A percentile compares a stretch with the other conserved stretches of the same genome.
Evolutionary conservation across 805 yeast genomes (phyloP).

Genomic region (Zygosaccharomyces bisporus): DNA sequence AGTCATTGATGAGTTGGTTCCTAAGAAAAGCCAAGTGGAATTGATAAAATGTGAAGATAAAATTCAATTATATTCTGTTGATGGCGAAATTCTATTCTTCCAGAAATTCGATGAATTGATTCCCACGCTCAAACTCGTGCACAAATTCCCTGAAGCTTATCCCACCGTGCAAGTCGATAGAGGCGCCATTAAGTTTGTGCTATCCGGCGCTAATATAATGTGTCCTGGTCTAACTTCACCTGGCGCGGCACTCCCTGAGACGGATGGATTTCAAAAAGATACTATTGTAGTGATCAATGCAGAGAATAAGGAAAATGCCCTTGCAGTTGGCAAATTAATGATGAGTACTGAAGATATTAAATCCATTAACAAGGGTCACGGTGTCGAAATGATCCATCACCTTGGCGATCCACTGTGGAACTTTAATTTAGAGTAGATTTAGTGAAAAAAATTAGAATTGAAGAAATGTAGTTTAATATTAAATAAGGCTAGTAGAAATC

Average conservation of each 20-base stretch:
- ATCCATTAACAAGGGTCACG: constrained; percentile 78
- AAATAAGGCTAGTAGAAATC: too few species aligned
- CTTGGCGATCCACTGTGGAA: constrained; percentile 89
- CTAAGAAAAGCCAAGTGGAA: constrained; percentile 80
- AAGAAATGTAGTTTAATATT: background rate
- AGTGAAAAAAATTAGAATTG: background rate
- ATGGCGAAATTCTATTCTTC: constrained; percentile 68
- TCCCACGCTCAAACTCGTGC: constrained; percentile 73
- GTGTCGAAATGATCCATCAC: constrained; percentile 77
- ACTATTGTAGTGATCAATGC: constrained; percentile 81
- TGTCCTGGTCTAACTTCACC: constrained; percentile 89
- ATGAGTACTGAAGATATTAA: constrained; percentile 91
- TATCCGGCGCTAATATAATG: constrained; percentile 97
- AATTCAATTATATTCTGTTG: constrained; percentile 70
- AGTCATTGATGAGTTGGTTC: constrained; percentile 74
- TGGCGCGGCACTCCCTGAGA: constrained; percentile 80
- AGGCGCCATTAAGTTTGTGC: constrained; percentile 92
- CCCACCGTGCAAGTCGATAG: constrained; percentile 88
- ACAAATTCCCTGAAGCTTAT: constrained; percentile 76
- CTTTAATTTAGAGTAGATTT: constrained; percentile 44
- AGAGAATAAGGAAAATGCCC: constrained; percentile 86
- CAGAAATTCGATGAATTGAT: constrained; percentile 78
- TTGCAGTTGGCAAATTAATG: constrained; percentile 82
- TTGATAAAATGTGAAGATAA: constrained; percentile 87
- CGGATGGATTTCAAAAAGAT: constrained; percentile 51